Conservation (phyloP, 345 rosid genomes). For the Stellera chamaejasme region DNA sequence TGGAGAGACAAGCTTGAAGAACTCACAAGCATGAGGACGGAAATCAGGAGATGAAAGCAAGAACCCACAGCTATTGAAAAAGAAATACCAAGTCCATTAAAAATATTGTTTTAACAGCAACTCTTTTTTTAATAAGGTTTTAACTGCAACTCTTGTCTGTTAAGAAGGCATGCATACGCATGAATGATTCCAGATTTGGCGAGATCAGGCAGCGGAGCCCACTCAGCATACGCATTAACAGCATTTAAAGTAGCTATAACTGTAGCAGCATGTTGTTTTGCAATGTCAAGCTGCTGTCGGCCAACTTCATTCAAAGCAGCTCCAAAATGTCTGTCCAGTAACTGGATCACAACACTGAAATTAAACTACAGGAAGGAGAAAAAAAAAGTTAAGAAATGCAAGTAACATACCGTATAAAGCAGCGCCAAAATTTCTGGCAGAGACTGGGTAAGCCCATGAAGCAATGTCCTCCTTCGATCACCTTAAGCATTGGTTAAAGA, state of each 20-base stretch:
- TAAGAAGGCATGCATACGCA: constrained; percentile 40
- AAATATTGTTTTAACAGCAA: constrained; percentile 8
- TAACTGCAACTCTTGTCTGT: constrained; percentile 9
- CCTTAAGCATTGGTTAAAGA: constrained; percentile 40
- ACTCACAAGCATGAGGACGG: constrained; percentile 88
- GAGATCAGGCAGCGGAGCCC: constrained; percentile 91
- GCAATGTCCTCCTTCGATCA: constrained; percentile 72
- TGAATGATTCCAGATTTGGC: constrained; percentile 79
- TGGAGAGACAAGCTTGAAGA: constrained; percentile 81
- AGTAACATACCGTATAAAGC: constrained; percentile 52
- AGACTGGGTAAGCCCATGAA: constrained; percentile 76
- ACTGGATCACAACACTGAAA: constrained; percentile 31
- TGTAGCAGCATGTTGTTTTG: constrained; percentile 83
- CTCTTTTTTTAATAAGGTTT: too few species aligned
- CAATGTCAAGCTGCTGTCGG: constrained; percentile 57
- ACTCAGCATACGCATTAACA: constrained; percentile 84
- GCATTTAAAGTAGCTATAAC: constrained; percentile 82
- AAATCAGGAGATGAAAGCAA: constrained; percentile 82
- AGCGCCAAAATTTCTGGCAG: constrained; percentile 90
- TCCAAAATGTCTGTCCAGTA: constrained; percentile 80
- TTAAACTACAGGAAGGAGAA: constrained; percentile 14
- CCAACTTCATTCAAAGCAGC: constrained; percentile 60
- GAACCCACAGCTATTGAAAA: constrained; percentile 54
- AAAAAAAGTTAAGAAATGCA: constrained; percentile 7
- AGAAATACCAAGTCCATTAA: not conserved